Conservation (phyloP, 805 yeast species). For the Kuraishia molischiana region DNA sequence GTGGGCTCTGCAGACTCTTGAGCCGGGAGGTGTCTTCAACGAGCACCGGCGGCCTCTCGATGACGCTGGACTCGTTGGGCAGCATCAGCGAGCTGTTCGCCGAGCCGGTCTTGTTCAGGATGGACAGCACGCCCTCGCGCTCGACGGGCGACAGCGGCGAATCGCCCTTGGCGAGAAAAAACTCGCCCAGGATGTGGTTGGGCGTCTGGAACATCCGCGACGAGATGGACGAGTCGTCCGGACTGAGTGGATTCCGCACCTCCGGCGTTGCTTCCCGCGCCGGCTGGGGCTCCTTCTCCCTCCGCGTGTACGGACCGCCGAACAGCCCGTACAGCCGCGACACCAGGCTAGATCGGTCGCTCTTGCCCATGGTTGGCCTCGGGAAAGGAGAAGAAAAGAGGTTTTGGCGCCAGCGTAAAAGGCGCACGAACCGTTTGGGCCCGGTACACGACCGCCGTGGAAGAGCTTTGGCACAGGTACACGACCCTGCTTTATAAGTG, state of each 20-base stretch:
- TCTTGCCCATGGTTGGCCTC: neutral
- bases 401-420: no score
- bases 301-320: neutral
- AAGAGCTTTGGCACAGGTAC: no score
- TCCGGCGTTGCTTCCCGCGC: neutral
- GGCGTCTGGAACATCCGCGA: neutral
- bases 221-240: neutral
- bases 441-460: no score
- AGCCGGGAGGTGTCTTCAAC: neutral
- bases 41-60: neutral
- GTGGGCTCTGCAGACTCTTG: neutral
- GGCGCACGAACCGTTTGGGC: no score
- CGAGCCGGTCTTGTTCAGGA: neutral
- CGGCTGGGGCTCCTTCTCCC: neutral
- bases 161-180: constrained; percentile 68
- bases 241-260: neutral
- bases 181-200: constrained; percentile 36
- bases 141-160: constrained; percentile 66
- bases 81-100: neutral
- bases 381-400: no score
- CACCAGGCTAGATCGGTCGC: neutral
- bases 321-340: neutral
- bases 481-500: no score
- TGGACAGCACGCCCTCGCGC: constrained; percentile 60
- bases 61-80: neutral